phyloP scores from a whole-genome alignment of 257 asterid genomes.

The Hygrophila difformis region DNA sequence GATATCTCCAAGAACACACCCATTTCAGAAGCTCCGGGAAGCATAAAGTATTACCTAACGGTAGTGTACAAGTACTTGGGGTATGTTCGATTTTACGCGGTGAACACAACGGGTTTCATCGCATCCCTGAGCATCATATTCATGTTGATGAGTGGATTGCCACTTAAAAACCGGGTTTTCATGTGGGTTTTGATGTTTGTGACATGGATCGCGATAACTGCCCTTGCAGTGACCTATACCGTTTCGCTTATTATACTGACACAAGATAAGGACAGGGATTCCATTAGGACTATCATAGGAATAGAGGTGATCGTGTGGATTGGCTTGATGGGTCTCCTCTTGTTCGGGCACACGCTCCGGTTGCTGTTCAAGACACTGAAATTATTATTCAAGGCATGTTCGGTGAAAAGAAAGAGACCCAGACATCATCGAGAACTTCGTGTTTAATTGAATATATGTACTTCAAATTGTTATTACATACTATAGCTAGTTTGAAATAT shows the following conservation, averaged over 20 bases:
- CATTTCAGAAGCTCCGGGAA: not conserved
- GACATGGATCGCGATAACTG: conserved; percentile 25
- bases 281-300: conserved; percentile 5
- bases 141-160: conserved; percentile 30
- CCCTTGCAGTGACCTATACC: conserved; percentile 19
- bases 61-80: not conserved
- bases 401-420: too few relatives aligned
- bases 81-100: conserved; percentile 10
- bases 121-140: conserved; percentile 33
- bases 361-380: conserved; percentile 7
- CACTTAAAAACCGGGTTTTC: conserved; percentile 10
- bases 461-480: too few relatives aligned
- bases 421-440: too few relatives aligned
- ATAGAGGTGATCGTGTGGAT: conserved; percentile 22
- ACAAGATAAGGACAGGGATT: not conserved
- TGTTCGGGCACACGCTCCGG: conserved; percentile 24
- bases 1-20: too few relatives aligned
- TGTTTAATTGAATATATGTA: too few relatives aligned
- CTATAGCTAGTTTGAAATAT: too few relatives aligned
- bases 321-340: conserved; percentile 18
- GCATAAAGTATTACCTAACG: not conserved
- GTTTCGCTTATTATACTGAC: conserved; percentile 7
- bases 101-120: conserved; percentile 24
- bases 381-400: conserved; percentile 1
- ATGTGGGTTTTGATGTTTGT: conserved; percentile 21